Conservation (phyloP, 352 stramenopile species). For the Plasmopara viticola region DNA sequence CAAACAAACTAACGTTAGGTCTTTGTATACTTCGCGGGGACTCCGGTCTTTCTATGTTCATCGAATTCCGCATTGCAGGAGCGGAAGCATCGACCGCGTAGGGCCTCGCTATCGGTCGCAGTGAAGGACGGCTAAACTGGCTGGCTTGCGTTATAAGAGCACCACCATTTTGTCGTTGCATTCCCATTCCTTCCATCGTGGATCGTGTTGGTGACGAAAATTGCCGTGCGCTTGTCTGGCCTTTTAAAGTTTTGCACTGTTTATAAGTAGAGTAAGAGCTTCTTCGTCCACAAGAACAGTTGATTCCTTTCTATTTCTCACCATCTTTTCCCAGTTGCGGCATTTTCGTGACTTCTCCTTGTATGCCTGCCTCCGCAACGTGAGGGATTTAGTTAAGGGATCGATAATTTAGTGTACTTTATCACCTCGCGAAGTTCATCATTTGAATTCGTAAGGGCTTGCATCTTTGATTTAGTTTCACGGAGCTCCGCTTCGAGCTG, state of each 20-base stretch:
- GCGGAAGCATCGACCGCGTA: constrained; percentile 18
- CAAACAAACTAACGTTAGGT: constrained; percentile 48
- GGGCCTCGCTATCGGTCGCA: constrained; percentile 32
- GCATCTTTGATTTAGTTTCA: constrained; percentile 78
- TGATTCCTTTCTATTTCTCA: constrained; percentile 8
- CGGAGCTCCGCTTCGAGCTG: constrained; percentile 75
- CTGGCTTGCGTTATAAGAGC: constrained; percentile 26
- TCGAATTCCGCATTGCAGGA: constrained; percentile 26
- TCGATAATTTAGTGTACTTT: background rate
- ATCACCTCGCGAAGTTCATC: constrained; percentile 71
- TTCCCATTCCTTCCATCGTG: constrained; percentile 23
- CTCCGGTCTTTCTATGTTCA: constrained; percentile 31
- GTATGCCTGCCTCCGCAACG: constrained; percentile 45
- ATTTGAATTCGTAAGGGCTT: constrained; percentile 60
- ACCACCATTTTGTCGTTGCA: constrained; percentile 26
- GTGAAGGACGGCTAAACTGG: constrained; percentile 40
- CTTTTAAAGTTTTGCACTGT: constrained; percentile 70
- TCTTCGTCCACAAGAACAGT: background rate
- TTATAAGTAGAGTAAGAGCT: constrained; percentile 5
- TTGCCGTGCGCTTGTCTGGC: constrained; percentile 36
- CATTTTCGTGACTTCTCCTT: constrained; percentile 84
- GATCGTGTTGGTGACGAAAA: constrained; percentile 58
- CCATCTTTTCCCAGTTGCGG: constrained; percentile 86
- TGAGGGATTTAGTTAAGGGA: background rate
- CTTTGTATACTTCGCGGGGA: constrained; percentile 45